These are phyloP conservation scores for Moniliophthora roreri DNA, from an alignment of 1,284 basidiomycete genomes.

Conservation along the genomic window DNA sequence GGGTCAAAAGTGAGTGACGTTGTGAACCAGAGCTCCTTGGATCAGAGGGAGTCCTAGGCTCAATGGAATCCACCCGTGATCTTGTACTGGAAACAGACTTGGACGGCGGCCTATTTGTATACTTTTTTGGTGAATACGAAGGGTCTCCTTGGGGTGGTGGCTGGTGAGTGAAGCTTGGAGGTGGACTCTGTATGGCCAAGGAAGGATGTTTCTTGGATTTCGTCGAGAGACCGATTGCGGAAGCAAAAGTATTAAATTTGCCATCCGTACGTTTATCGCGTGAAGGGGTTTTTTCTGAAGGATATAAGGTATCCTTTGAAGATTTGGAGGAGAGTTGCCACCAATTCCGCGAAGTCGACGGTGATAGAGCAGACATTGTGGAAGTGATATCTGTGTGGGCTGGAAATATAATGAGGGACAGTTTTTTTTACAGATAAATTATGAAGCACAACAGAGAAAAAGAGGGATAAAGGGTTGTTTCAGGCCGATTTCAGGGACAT, in stretches of 20 bases:
- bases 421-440: no score
- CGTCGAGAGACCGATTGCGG: slow-evolving; percentile 56
- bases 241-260: slow-evolving; percentile 54
- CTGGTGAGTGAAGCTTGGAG: slow-evolving; percentile 15
- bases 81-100: slow-evolving; percentile 53
- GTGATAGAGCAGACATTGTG: slow-evolving; percentile 30
- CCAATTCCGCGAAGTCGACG: slow-evolving; percentile 34
- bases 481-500: no score
- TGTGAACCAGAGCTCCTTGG: slow-evolving; percentile 34
- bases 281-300: slow-evolving; percentile 28
- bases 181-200: slow-evolving; percentile 53
- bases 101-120: slow-evolving; percentile 40
- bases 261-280: slow-evolving; percentile 28
- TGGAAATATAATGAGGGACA: not conserved
- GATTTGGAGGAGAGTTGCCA: slow-evolving; percentile 33
- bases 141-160: slow-evolving; percentile 19
- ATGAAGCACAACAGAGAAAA: no score
- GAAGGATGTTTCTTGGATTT: slow-evolving; percentile 53
- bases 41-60: slow-evolving; percentile 55
- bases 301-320: slow-evolving; percentile 3
- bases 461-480: no score
- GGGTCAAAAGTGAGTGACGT: slow-evolving; percentile 57
- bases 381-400: no score
- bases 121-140: slow-evolving; percentile 27
- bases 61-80: slow-evolving; percentile 47